Conservation (phyloP, 176 grass and related monocot genomes). For the Stipa capillata region DNA sequence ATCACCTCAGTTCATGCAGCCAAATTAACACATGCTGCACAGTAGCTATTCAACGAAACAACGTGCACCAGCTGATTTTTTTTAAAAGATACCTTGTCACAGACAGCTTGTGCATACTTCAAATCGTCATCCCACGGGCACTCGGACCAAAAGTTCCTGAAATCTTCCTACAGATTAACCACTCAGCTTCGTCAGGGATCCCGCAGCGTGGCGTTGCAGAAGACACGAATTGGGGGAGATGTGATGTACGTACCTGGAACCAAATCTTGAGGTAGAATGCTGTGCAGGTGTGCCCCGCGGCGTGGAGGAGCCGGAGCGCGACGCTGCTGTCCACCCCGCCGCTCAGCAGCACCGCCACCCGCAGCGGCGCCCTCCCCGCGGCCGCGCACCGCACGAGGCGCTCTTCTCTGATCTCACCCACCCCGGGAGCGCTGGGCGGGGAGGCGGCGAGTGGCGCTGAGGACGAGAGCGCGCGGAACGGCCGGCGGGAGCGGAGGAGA, state of each 20-base stretch:
- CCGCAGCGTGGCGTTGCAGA: not conserved
- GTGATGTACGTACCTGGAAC: conserved; percentile 62
- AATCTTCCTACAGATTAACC: conserved; percentile 74
- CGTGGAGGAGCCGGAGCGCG: conserved; percentile 87
- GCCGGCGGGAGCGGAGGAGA: not conserved
- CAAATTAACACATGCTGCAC: not conserved
- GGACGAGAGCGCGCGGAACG: conserved; percentile 7
- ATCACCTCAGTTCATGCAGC: not conserved
- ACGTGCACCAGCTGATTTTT: not conserved
- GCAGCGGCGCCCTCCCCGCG: conserved; percentile 26
- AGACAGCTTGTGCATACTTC: conserved; percentile 73
- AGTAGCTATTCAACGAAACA: conserved; percentile 1
- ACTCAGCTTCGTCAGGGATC: not conserved
- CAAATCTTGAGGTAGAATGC: conserved; percentile 99
- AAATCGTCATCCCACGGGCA: conserved; percentile 99
- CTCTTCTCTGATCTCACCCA: not conserved
- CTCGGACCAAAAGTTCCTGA: conserved; percentile 95
- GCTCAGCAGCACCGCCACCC: conserved; percentile 77
- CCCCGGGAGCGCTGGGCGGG: not conserved
- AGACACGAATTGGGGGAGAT: not conserved
- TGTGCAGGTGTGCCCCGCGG: conserved; percentile 70
- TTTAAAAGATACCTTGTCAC: conserved; percentile 62
- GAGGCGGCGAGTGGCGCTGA: not conserved
- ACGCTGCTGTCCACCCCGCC: conserved; percentile 96
- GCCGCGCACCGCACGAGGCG: conserved; percentile 46